These are phyloP conservation scores for Schizophyllum commune DNA, from an alignment of 1,284 basidiomycete species.

Conservation along the genomic window DNA sequence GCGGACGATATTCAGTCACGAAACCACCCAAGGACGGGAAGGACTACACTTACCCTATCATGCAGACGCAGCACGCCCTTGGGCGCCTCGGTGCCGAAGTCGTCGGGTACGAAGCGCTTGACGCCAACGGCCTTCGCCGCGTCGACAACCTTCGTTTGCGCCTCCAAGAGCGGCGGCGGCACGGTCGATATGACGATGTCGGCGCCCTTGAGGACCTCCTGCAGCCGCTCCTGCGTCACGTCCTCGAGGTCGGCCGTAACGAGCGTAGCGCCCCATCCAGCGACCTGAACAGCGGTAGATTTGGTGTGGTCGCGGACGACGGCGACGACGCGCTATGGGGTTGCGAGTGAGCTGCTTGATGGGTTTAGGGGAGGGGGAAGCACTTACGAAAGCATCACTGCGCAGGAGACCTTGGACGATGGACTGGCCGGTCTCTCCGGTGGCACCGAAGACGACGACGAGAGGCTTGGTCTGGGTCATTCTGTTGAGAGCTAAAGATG, in stretches of 20 bases:
- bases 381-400: neutral
- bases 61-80: conserved; percentile 4
- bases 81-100: conserved; percentile 6
- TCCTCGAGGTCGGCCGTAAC: neutral
- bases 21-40: neutral
- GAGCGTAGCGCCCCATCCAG: neutral
- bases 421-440: conserved; percentile 1
- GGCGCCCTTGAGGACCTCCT: neutral
- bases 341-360: neutral
- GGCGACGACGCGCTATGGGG: neutral
- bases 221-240: neutral
- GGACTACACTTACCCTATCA: neutral
- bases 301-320: neutral
- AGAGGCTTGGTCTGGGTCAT: neutral
- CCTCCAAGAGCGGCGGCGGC: neutral
- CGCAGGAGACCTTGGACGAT: conserved; percentile 1
- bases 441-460: conserved; percentile 1
- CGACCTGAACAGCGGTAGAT: neutral
- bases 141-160: conserved; percentile 9
- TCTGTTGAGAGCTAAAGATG: neutral
- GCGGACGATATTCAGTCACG: too few relatives aligned
- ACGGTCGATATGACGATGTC: conserved; percentile 16
- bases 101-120: conserved; percentile 11
- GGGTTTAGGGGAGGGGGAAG: neutral
- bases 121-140: conserved; percentile 14